phyloP scores from a whole-genome alignment of 169 alveolate species.

The Plasmodium gonderi region DNA sequence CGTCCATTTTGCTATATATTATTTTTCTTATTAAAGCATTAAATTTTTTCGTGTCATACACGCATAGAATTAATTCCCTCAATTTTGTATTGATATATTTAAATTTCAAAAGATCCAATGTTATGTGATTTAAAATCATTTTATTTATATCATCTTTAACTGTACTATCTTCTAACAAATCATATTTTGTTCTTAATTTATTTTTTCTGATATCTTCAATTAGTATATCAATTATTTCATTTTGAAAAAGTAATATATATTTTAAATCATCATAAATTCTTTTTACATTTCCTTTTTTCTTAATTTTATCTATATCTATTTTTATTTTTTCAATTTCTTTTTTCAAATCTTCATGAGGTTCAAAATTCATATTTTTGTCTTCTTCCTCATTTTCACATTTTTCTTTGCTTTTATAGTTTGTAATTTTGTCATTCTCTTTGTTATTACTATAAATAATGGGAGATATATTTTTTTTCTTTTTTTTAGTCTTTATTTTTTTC shows the following conservation, averaged over 20 bases:
- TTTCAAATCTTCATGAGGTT: conserved; percentile 64
- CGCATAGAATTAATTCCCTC: conserved; percentile 58
- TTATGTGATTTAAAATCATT: conserved; percentile 41
- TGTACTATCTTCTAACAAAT: conserved; percentile 41
- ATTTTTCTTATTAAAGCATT: conserved; percentile 49
- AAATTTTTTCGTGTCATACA: conserved; percentile 71
- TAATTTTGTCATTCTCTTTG: background rate
- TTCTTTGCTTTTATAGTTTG: background rate
- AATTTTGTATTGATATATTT: conserved; percentile 65
- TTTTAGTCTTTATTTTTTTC: conserved; percentile 8
- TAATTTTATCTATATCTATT: conserved; percentile 48
- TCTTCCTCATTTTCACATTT: background rate
- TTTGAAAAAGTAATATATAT: conserved; percentile 63
- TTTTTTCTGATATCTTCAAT: conserved; percentile 64
- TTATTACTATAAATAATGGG: background rate
- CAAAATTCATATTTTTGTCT: conserved; percentile 44
- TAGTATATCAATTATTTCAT: conserved; percentile 49
- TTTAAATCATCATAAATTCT: conserved; percentile 72
- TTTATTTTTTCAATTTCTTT: conserved; percentile 64
- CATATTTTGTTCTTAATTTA: conserved; percentile 61
- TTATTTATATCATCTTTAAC: conserved; percentile 58
- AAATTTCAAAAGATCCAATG: conserved; percentile 66
- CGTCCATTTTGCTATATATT: conserved; percentile 25
- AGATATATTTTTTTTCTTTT: conserved; percentile 20
- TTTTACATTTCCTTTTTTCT: conserved; percentile 55